These are phyloP conservation scores for Globisporangium okanoganense DNA, from an alignment of 352 stramenopile species.

Conservation along the genomic window DNA sequence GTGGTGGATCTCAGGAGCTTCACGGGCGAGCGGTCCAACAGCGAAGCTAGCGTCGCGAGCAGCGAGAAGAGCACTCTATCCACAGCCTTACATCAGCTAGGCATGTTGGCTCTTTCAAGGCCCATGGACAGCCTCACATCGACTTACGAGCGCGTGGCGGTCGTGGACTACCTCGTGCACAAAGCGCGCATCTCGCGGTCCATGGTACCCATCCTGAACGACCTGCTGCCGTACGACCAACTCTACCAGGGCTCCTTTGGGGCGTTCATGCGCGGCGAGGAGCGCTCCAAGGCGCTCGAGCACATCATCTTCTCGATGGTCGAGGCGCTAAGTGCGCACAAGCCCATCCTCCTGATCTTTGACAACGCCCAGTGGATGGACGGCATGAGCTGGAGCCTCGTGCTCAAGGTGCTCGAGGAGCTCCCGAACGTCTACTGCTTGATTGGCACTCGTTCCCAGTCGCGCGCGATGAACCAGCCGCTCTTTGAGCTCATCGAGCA, in stretches of 20 bases:
- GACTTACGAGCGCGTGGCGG: conserved; percentile 33
- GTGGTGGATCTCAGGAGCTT: background rate
- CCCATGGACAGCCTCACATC: conserved; percentile 10
- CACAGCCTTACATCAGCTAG: background rate
- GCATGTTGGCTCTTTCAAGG: background rate
- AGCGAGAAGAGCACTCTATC: background rate
- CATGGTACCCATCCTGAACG: conserved; percentile 41
- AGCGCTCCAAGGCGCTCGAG: conserved; percentile 41
- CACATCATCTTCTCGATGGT: conserved; percentile 57
- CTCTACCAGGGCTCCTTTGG: conserved; percentile 21
- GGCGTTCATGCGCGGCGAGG: conserved; percentile 30
- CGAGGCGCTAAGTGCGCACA: conserved; percentile 39
- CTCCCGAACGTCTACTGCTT: conserved; percentile 56
- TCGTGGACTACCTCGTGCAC: conserved; percentile 56
- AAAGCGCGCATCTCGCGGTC: conserved; percentile 37
- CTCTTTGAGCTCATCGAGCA: conserved; percentile 41
- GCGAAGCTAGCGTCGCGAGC: background rate
- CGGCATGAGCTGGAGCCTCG: conserved; percentile 48
- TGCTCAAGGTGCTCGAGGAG: conserved; percentile 53
- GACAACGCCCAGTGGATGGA: conserved; percentile 82
- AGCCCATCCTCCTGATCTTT: conserved; percentile 64
- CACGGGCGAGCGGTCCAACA: background rate
- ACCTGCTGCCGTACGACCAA: conserved; percentile 47
- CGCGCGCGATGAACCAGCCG: conserved; percentile 29
- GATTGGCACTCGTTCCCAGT: conserved; percentile 38